These are phyloP conservation scores for Striga hermonthica DNA, from an alignment of 305 asterid species.

Conservation along the genomic window DNA sequence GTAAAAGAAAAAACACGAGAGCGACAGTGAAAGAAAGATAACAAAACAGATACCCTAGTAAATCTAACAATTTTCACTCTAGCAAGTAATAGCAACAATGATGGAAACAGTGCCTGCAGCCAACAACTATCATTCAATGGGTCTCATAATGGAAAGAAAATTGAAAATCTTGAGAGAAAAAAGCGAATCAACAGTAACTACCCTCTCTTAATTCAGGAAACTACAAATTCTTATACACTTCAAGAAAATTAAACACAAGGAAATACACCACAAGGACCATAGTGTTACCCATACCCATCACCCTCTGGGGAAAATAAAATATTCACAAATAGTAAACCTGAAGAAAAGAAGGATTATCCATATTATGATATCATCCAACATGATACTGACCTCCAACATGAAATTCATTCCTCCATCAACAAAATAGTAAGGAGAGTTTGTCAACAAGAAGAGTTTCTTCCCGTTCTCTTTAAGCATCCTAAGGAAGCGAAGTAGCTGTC, in stretches of 20 bases:
- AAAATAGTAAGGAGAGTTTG: slow-evolving; percentile 89
- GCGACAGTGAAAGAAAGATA: background rate
- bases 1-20: background rate
- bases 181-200: background rate
- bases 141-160: background rate
- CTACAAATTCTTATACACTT: too few species aligned
- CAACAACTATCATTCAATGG: background rate
- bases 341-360: slow-evolving; percentile 15
- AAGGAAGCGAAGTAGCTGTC: slow-evolving; percentile 64
- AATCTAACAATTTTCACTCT: too few species aligned
- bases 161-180: background rate
- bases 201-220: background rate
- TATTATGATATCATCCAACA: background rate
- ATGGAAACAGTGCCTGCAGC: background rate
- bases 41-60: slow-evolving; percentile 3
- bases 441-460: slow-evolving; percentile 87
- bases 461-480: slow-evolving; percentile 84
- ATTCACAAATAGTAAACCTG: background rate
- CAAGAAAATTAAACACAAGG: too few species aligned
- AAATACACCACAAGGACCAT: background rate
- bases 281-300: background rate
- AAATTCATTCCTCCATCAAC: slow-evolving; percentile 97
- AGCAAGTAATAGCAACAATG: background rate
- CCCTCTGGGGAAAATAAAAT: background rate
- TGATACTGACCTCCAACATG: slow-evolving; percentile 72